These are phyloP conservation scores for Lyophyllum decastes DNA, from an alignment of 768 basidiomycete species.

Conservation along the genomic window DNA sequence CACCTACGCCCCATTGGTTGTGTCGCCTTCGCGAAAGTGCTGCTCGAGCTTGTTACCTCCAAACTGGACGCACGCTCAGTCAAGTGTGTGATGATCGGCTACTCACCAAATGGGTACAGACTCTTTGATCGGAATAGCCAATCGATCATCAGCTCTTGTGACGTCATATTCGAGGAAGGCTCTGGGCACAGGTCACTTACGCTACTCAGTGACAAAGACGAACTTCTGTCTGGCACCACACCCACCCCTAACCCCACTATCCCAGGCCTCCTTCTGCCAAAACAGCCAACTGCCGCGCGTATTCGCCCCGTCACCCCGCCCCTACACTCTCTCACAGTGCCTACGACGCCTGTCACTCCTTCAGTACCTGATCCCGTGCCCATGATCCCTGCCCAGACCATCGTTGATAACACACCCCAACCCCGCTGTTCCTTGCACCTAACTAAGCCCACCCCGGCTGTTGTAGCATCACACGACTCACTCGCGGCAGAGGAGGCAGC, in stretches of 20 bases:
- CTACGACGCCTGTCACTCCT: too few species aligned
- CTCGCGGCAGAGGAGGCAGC: neutral
- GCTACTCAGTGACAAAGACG: neutral
- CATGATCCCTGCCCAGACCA: neutral
- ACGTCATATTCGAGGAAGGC: slow-evolving; percentile 19
- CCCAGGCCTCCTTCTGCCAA: neutral
- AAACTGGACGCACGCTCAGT: too few species aligned
- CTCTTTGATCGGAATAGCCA: slow-evolving; percentile 14
- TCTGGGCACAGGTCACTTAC: slow-evolving; percentile 15
- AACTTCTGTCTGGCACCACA: neutral
- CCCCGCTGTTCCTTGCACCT: neutral
- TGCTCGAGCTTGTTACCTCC: too few species aligned
- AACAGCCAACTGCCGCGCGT: too few species aligned
- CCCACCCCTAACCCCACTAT: neutral
- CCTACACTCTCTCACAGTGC: too few species aligned
- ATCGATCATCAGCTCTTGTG: neutral
- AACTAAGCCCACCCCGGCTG: neutral
- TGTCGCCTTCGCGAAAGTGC: slow-evolving; percentile 6
- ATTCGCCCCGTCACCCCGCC: too few species aligned
- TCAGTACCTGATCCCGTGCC: neutral
- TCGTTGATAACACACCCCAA: neutral
- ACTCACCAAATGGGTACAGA: too few species aligned
- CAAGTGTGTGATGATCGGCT: too few species aligned
- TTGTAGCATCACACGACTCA: neutral
- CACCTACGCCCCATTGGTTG: neutral